phyloP scores from a whole-genome alignment of 768 basidiomycete species.

The Boletus pseudo-olivaceus region DNA sequence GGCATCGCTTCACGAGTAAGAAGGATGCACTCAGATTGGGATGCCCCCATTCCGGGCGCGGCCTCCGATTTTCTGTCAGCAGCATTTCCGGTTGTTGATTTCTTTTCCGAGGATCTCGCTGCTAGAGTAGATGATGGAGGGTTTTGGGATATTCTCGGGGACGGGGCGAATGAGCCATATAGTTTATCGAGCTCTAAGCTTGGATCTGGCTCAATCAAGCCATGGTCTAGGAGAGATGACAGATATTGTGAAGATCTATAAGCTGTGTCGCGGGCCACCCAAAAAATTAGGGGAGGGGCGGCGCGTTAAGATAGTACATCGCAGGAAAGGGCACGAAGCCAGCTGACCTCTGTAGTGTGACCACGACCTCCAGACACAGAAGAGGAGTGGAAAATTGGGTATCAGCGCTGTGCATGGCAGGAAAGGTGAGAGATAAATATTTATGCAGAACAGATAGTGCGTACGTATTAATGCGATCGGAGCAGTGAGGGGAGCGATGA shows the following conservation, averaged over 20 bases:
- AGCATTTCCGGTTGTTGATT: background rate
- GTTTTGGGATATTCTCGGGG: constrained; percentile 10
- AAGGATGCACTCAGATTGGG: constrained; percentile 34
- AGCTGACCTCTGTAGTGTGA: constrained; percentile 71
- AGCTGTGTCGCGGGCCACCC: constrained; percentile 36
- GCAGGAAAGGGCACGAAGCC: background rate
- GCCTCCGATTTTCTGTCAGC: background rate
- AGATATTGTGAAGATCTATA: constrained; percentile 71
- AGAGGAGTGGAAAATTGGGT: constrained; percentile 84
- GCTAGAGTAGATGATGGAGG: constrained; percentile 6
- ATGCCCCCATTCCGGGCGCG: background rate
- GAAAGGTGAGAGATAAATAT: background rate
- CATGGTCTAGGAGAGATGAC: constrained; percentile 51
- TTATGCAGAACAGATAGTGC: constrained; percentile 25
- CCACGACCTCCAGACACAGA: constrained; percentile 83
- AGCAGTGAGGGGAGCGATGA: constrained; percentile 66
- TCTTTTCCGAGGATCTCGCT: constrained; percentile 10
- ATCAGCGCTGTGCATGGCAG: constrained; percentile 53
- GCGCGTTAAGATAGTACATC: background rate
- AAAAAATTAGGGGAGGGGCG: background rate
- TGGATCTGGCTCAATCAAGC: constrained; percentile 53
- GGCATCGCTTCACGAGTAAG: constrained; percentile 55
- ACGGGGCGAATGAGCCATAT: constrained; percentile 39
- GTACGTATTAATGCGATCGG: constrained; percentile 75
- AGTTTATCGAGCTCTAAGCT: constrained; percentile 54